phyloP scores from a whole-genome alignment of 2,329 filamentous ascomycete genomes.

The Beauveria varroae region DNA sequence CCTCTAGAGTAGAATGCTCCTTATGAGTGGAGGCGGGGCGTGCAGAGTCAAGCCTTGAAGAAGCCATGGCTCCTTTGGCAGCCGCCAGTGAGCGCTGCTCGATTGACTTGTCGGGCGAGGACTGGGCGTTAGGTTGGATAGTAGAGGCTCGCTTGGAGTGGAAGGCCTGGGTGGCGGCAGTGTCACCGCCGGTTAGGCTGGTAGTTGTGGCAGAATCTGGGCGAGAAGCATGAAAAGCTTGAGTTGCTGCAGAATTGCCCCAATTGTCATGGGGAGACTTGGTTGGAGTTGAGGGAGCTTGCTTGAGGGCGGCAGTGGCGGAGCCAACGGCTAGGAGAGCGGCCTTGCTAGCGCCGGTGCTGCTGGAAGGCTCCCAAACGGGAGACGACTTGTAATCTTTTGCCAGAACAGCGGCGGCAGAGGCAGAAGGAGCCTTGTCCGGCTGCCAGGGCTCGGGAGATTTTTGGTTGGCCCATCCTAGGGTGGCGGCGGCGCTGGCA shows the following conservation, averaged over 20 bases:
- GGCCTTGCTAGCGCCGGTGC: constrained; percentile 63
- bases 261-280: constrained; percentile 27
- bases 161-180: constrained; percentile 32
- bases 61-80: constrained; percentile 68
- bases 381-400: constrained; percentile 38
- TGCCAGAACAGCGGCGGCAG: constrained; percentile 35
- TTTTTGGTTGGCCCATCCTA: constrained; percentile 66
- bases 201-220: constrained; percentile 14
- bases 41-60: constrained; percentile 32
- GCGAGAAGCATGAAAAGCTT: constrained; percentile 48
- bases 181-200: constrained; percentile 19
- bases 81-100: constrained; percentile 63
- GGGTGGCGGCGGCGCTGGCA: constrained; percentile 64
- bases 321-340: constrained; percentile 55
- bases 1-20: constrained; percentile 42
- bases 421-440: constrained; percentile 45
- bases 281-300: constrained; percentile 13
- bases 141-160: constrained; percentile 17
- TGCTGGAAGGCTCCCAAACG: constrained; percentile 55
- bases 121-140: constrained; percentile 23
- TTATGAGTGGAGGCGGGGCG: constrained; percentile 13
- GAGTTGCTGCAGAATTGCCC: constrained; percentile 63
- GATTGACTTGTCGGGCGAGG: constrained; percentile 29
- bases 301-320: constrained; percentile 25
- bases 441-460: constrained; percentile 60